phyloP scores from a whole-genome alignment of 768 basidiomycete species.

The Xerocomellus dryophilus region DNA sequence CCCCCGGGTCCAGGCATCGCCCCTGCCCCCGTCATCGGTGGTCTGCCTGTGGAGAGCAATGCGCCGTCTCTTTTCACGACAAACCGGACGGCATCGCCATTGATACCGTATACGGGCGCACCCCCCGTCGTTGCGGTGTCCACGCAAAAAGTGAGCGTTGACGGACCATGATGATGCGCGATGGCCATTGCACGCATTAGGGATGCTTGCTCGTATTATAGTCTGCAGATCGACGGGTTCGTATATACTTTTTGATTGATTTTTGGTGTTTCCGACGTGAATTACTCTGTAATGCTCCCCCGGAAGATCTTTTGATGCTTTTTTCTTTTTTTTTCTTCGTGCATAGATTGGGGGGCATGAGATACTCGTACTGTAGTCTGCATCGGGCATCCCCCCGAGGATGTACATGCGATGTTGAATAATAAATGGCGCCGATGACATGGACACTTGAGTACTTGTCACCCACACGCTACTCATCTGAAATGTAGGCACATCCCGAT shows the following conservation, averaged over 20 bases:
- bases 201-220: too few species aligned
- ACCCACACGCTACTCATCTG: too few species aligned
- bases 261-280: neutral
- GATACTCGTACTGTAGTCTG: slow-evolving; percentile 1
- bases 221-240: neutral
- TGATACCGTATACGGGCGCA: slow-evolving; percentile 19
- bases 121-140: slow-evolving; percentile 5
- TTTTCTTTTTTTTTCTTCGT: neutral
- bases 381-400: neutral
- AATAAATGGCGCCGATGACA: neutral
- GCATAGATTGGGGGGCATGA: slow-evolving; percentile 5
- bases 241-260: neutral
- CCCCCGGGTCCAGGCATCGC: slow-evolving; percentile 29
- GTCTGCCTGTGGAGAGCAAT: slow-evolving; percentile 8
- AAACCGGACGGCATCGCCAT: slow-evolving; percentile 23
- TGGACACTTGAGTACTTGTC: too few species aligned
- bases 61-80: slow-evolving; percentile 10
- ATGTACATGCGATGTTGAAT: slow-evolving; percentile 1
- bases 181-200: too few species aligned
- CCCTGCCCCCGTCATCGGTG: slow-evolving; percentile 15
- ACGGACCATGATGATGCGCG: slow-evolving; percentile 7
- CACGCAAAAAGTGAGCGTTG: slow-evolving; percentile 20
- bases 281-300: neutral
- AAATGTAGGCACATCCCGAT: too few species aligned
- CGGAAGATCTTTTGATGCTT: slow-evolving; percentile 1